Evolutionary conservation across 164 flowering plant species (phyloP).

Genomic region (Stephania yunnanensis): DNA sequence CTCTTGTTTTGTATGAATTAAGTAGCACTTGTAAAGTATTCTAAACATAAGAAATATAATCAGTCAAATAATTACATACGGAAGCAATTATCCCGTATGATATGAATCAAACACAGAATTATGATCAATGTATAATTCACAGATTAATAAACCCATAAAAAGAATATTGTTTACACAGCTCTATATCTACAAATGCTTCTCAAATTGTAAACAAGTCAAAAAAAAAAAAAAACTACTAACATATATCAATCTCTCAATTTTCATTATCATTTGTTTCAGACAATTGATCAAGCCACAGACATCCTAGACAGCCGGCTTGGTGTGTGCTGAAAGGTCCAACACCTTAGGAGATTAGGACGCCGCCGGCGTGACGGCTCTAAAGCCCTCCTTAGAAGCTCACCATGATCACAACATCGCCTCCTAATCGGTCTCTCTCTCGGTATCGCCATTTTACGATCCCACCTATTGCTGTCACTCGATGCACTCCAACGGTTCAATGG

Average conservation of each 20-base stretch:
- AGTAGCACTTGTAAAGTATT: too few species aligned
- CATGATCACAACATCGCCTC: not conserved
- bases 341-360: not conserved
- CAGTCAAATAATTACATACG: too few species aligned
- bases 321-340: conserved; percentile 8
- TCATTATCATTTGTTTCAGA: too few species aligned
- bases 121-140: too few species aligned
- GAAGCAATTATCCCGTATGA: too few species aligned
- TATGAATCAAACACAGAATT: too few species aligned
- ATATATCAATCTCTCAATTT: too few species aligned
- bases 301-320: conserved; percentile 4
- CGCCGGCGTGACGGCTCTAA: conserved; percentile 5
- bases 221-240: not conserved
- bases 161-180: not conserved
- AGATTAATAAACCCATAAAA: not conserved
- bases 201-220: not conserved
- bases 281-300: conserved; percentile 2
- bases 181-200: not conserved
- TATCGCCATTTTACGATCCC: not conserved
- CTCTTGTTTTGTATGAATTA: too few species aligned
- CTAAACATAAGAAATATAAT: too few species aligned
- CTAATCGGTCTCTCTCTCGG: not conserved
- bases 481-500: not conserved
- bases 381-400: conserved; percentile 10
- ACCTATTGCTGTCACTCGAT: not conserved